Base-by-base conservation (phyloP, 2,329 filamentous ascomycete species). In the Fusarium sp. region DNA sequence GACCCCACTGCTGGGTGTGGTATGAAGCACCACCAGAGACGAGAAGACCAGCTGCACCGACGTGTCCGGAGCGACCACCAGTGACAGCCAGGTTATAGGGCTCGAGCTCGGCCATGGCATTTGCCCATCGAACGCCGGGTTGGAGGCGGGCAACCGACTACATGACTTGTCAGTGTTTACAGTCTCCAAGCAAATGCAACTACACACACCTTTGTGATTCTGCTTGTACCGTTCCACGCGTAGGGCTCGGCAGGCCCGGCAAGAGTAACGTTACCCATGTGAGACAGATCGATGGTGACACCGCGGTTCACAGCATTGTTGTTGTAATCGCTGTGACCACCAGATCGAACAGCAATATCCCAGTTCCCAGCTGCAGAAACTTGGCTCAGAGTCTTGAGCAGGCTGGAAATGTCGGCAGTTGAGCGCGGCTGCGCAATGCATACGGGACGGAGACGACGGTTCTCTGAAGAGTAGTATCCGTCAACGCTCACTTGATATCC, bases 1-100 rank as follows among this genome's bases (percentile, higher is more conserved):
- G 67, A 21, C 70, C 71, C 39, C 66, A 61, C 45, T 67, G 70
- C 48, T 69, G 70, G 21, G 61, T 61, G 46, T 72, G 66, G 45
- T 69, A 73, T 33, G 62, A 61, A 14, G 72, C 59, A 1, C 72
- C 72, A 9, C 73, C 72, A 25, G 72, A 67, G 4, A 73, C 45
- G 6, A 62, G 63, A 4, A 73, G 64, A 6, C 72, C 72, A 8
- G 67, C 61, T 3, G 74, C 69, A 5, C 71, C 72, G 15, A 73
- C 70, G 1, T 51, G 61, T 25, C 67, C 67, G 23, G 71, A 58
- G 9, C 72, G 69, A 6, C 71, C 71, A n/a, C 72, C 71, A 33
- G 72, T 66, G 36, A 55, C 52, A 35, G 69, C 69, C 2, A 58
- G 53, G 9, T 57, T 60, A n/a, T 69, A 53, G 2, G 66, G 57